Conservation (phyloP, 139 green algal genomes). For the Chlorella ohadii region DNA sequence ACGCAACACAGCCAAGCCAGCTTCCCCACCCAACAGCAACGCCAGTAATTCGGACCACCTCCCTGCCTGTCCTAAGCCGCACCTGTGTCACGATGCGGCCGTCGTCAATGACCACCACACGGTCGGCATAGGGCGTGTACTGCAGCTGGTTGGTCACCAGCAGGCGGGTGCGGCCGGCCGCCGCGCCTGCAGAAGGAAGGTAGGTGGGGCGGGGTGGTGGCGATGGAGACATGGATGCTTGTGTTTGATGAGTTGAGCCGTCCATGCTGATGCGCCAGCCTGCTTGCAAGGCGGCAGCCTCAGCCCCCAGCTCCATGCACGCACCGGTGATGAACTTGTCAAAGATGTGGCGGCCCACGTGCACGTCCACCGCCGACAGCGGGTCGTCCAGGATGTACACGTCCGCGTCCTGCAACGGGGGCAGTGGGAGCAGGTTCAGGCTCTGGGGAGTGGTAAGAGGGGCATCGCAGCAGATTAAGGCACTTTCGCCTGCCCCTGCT, state of each 20-base stretch:
- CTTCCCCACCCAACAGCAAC: background rate
- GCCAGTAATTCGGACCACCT: too few species aligned
- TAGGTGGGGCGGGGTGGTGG: too few species aligned
- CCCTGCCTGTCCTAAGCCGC: too few species aligned
- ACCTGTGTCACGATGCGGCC: conserved; percentile 60
- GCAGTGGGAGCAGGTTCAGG: too few species aligned
- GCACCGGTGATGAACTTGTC: conserved; percentile 69
- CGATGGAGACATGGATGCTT: too few species aligned
- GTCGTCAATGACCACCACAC: conserved; percentile 79
- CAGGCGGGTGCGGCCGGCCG: conserved; percentile 72
- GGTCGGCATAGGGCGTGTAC: conserved; percentile 76
- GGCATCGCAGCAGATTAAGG: too few species aligned
- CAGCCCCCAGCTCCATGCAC: too few species aligned
- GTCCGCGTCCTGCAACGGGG: conserved; percentile 69
- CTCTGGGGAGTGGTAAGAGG: too few species aligned
- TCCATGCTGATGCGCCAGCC: too few species aligned
- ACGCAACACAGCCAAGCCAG: background rate
- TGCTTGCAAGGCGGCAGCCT: too few species aligned
- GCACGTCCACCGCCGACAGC: conserved; percentile 91
- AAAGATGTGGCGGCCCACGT: conserved; percentile 91
- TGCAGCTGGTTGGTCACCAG: conserved; percentile 94
- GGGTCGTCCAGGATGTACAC: conserved; percentile 96
- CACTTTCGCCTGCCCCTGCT: too few species aligned
- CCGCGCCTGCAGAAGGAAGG: background rate
- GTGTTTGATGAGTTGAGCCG: too few species aligned